Percentiles rank a stretch among this genome's conserved stretches.
Evolutionary conservation across 495 filamentous ascomycete genomes (phyloP).

Genomic region (Daldinia loculata): DNA sequence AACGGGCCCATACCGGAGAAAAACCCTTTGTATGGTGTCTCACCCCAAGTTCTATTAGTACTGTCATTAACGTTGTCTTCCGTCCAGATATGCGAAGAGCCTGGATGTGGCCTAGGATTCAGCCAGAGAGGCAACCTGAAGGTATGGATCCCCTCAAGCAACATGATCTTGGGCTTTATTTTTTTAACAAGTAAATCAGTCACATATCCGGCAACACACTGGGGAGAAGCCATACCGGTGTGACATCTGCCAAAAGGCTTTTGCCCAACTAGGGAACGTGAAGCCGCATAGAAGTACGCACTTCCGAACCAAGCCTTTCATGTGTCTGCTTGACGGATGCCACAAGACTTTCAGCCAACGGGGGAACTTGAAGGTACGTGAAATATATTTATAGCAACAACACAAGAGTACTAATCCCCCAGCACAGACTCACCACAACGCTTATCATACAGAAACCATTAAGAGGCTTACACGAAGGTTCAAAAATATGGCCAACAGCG

Average conservation of each 20-base stretch:
- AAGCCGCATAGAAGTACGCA: slow-evolving; percentile 89
- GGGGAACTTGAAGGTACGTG: slow-evolving; percentile 83
- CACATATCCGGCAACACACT: slow-evolving; percentile 81
- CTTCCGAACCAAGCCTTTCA: slow-evolving; percentile 77
- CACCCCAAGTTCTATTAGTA: not conserved
- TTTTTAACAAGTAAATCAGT: slow-evolving; percentile 58
- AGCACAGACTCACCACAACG: slow-evolving; percentile 88
- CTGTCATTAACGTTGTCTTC: not conserved
- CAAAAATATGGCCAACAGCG: slow-evolving; percentile 66
- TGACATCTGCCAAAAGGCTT: slow-evolving; percentile 80
- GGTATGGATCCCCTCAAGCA: slow-evolving; percentile 56
- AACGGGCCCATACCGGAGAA: slow-evolving; percentile 86
- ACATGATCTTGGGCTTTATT: slow-evolving; percentile 7
- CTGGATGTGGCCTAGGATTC: slow-evolving; percentile 80
- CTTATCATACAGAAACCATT: slow-evolving; percentile 81
- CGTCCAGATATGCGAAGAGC: slow-evolving; percentile 73
- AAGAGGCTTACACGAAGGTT: slow-evolving; percentile 78
- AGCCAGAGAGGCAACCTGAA: slow-evolving; percentile 90
- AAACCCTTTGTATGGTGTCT: slow-evolving; percentile 81
- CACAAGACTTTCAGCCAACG: slow-evolving; percentile 87
- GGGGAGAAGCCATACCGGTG: slow-evolving; percentile 89
- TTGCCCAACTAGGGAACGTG: slow-evolving; percentile 87
- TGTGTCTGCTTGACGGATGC: slow-evolving; percentile 82
- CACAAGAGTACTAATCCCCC: slow-evolving; percentile 18
- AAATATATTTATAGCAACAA: not conserved